Base-by-base conservation (phyloP, 257 asterid species). In the Cordia subcordata region DNA sequence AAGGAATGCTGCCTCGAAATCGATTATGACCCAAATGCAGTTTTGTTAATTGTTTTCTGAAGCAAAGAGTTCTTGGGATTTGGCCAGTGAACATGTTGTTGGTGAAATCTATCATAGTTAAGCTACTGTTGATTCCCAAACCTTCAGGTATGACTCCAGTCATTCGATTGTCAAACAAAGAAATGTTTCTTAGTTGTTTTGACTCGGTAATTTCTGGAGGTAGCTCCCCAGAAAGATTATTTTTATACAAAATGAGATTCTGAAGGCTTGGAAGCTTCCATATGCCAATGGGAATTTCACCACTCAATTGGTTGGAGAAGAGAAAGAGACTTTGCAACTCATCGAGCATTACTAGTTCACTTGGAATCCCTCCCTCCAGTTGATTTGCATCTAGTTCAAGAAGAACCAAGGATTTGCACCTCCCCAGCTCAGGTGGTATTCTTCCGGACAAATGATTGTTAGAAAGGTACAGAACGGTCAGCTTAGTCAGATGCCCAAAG, bases 381-480 rank as follows among this genome's bases (percentile, higher is more conserved):
- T 71, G 73, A 78, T 87, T 90, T 8, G 6, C 69, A 2, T 68
- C 57, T 50, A 90, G 46, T 73, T 63, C 72, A 65, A 90, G 73
- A 57, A 80, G 83, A 20, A 53, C 62, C 84, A 90, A 75, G 51
- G 82, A 78, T 64, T 27, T 59, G 76, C 98, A 90, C 35, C 74
- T 69, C 18, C 96, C 94, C 52, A 90, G 69, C 64, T 90, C 86
- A 4, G 80, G 80, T 5, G 98, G 98, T 66, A 90, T 90, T 57
- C 44, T 46, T 27, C 96, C 95, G 1, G 95, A 83, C 5, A 90
- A 71, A 32, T 16, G 64, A 85, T 85, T 90, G 49, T 51, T 58
- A n/a, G 80, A 58, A 49, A 90, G 75, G 68, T 87, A 84, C 58
- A 90, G 91, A 20, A 17, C 60, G 33, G 18, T 23, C 52, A 90